phyloP scores from a whole-genome alignment of 768 basidiomycete genomes.

The Kwoniella newhampshirensis region DNA sequence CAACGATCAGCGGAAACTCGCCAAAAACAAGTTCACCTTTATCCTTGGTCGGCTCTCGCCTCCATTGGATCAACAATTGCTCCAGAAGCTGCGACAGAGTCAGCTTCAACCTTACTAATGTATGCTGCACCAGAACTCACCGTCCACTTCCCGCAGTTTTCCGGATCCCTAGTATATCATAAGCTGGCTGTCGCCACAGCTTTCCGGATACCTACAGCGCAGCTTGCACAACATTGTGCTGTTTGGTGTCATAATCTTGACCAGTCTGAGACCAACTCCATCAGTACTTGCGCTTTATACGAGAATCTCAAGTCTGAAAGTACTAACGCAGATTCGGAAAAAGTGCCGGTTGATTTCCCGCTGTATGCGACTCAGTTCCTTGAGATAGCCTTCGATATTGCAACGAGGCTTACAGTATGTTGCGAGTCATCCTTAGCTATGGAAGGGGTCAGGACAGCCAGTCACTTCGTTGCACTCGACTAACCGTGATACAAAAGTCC shows the following conservation, averaged over 20 bases:
- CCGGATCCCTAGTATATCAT: slow-evolving; percentile 29
- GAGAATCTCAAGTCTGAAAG: too few relatives aligned
- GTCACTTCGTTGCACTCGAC: slow-evolving; percentile 10
- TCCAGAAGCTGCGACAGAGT: slow-evolving; percentile 62
- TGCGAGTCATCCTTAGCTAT: slow-evolving; percentile 68
- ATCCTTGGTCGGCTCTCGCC: slow-evolving; percentile 61
- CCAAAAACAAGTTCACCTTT: slow-evolving; percentile 56
- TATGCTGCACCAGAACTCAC: slow-evolving; percentile 24
- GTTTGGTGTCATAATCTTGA: slow-evolving; percentile 25
- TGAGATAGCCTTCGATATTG: background rate
- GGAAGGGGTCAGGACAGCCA: background rate
- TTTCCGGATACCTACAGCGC: slow-evolving; percentile 29
- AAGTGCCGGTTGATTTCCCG: slow-evolving; percentile 34
- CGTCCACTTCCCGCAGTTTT: slow-evolving; percentile 50
- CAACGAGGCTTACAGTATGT: slow-evolving; percentile 56
- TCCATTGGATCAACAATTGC: slow-evolving; percentile 67
- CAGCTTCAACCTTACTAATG: too few relatives aligned
- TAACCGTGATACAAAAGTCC: slow-evolving; percentile 78
- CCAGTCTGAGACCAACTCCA: slow-evolving; percentile 36
- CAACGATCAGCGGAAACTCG: background rate
- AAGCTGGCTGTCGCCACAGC: background rate
- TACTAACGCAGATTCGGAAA: slow-evolving; percentile 40
- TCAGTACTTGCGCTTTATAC: too few relatives aligned
- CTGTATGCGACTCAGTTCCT: slow-evolving; percentile 8
- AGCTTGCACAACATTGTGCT: slow-evolving; percentile 29